Conservation (phyloP, 768 basidiomycete species). For the Termitomyces sp. region DNA sequence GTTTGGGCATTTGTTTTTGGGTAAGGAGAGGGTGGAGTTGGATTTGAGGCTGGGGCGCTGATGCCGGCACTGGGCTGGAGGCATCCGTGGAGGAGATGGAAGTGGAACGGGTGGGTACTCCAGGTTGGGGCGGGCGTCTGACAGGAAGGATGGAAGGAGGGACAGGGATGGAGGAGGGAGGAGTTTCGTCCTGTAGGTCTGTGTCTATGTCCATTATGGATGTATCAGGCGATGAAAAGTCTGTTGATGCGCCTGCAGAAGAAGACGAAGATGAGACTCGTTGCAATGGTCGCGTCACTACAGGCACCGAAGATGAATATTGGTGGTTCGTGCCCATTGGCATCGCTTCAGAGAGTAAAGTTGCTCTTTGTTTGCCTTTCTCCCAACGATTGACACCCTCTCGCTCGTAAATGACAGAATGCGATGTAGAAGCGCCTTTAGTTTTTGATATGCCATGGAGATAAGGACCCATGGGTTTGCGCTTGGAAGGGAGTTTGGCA, state of each 20-base stretch:
- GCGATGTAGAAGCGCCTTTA: constrained; percentile 1
- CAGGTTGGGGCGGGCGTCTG: neutral
- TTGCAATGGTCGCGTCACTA: neutral
- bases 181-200: neutral
- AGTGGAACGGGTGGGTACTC: neutral
- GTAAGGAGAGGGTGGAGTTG: constrained; percentile 15
- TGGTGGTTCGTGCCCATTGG: neutral
- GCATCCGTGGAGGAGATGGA: neutral
- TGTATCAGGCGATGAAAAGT: neutral
- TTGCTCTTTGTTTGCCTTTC: constrained; percentile 10
- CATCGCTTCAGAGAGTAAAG: neutral
- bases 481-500: constrained; percentile 2
- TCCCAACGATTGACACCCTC: neutral
- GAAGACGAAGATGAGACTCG: constrained; percentile 3
- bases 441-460: neutral
- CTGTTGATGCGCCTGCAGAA: constrained; percentile 1
- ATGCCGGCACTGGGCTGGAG: neutral
- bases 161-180: neutral
- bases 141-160: neutral
- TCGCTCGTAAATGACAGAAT: neutral
- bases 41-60: constrained; percentile 8
- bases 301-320: neutral
- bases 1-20: constrained; percentile 9
- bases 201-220: constrained; percentile 11
- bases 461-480: constrained; percentile 1